Evolutionary conservation across 768 basidiomycete species (phyloP).

Genomic region (Lactifluus rugatus): DNA sequence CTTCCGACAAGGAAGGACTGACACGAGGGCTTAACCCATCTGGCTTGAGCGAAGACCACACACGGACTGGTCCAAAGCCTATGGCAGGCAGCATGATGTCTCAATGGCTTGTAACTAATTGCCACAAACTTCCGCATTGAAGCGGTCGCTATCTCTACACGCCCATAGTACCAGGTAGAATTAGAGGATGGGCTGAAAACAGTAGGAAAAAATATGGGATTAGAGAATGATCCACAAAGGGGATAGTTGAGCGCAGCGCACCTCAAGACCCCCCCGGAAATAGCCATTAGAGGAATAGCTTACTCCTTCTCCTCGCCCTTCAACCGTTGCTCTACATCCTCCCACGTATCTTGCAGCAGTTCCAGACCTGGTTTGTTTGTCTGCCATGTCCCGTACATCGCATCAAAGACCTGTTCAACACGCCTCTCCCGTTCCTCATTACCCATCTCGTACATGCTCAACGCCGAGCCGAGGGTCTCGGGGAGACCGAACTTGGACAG

Average conservation of each 20-base stretch:
- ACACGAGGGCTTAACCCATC: neutral
- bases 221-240: neutral
- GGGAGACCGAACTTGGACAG: conserved; percentile 13
- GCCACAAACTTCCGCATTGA: neutral
- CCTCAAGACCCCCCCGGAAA: neutral
- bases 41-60: neutral
- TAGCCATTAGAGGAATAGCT: neutral
- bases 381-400: conserved; percentile 18
- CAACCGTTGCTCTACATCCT: conserved; percentile 12
- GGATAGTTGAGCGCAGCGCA: neutral
- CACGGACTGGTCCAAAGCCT: too few species aligned
- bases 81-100: neutral
- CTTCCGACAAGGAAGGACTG: neutral
- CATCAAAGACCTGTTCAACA: conserved; percentile 13
- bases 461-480: conserved; percentile 5
- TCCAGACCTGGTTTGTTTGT: conserved; percentile 14
- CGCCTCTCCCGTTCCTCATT: conserved; percentile 5
- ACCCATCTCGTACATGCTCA: neutral
- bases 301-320: conserved; percentile 7
- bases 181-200: neutral
- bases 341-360: conserved; percentile 18
- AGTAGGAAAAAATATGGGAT: neutral
- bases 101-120: neutral
- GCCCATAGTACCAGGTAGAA: neutral
- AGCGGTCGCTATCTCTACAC: neutral